Conservation (phyloP, 108 stramenopile genomes). For the Fragilaria crotonensis region DNA sequence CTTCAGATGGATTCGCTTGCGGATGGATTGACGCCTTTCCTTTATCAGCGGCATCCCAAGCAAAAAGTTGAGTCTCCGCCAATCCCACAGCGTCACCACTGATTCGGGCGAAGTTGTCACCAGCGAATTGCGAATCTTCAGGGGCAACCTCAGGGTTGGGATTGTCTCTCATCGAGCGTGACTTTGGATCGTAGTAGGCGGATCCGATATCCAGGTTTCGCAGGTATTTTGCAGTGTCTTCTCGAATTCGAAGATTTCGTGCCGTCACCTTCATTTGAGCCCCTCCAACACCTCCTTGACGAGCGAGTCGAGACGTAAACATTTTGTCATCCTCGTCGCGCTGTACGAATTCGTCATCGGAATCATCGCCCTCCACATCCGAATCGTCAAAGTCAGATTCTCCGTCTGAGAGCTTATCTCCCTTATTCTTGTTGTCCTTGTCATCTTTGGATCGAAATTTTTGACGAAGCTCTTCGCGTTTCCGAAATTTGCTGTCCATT, state of each 20-base stretch:
- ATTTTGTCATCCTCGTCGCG: slow-evolving; percentile 79
- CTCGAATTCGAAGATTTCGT: slow-evolving; percentile 96
- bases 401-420: slow-evolving; percentile 26
- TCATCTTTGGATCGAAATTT: slow-evolving; percentile 40
- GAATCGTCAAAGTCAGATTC: slow-evolving; percentile 82
- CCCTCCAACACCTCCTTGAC: slow-evolving; percentile 97
- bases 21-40: slow-evolving; percentile 58
- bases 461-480: slow-evolving; percentile 61
- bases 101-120: slow-evolving; percentile 95
- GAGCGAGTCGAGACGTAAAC: slow-evolving; percentile 88
- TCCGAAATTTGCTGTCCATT: slow-evolving; percentile 43
- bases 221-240: slow-evolving; percentile 99
- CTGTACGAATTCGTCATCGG: slow-evolving; percentile 74
- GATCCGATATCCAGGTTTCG: slow-evolving; percentile 92
- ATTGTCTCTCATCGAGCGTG: slow-evolving; percentile 97
- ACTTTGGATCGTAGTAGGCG: slow-evolving; percentile 95
- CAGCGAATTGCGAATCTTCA: slow-evolving; percentile 77
- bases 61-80: slow-evolving; percentile 92
- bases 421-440: slow-evolving; percentile 26
- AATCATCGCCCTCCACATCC: slow-evolving; percentile 65
- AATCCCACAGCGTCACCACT: slow-evolving; percentile 87
- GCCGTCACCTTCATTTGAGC: slow-evolving; percentile 98
- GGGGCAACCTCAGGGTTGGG: slow-evolving; percentile 80
- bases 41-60: slow-evolving; percentile 92
- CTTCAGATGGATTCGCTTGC: slow-evolving; percentile 94